A percentile compares a stretch with the other conserved stretches of the same genome.
Evolutionary conservation across 2,329 filamentous ascomycete genomes (phyloP).

Genomic region (Lasiodiplodia sp.): DNA sequence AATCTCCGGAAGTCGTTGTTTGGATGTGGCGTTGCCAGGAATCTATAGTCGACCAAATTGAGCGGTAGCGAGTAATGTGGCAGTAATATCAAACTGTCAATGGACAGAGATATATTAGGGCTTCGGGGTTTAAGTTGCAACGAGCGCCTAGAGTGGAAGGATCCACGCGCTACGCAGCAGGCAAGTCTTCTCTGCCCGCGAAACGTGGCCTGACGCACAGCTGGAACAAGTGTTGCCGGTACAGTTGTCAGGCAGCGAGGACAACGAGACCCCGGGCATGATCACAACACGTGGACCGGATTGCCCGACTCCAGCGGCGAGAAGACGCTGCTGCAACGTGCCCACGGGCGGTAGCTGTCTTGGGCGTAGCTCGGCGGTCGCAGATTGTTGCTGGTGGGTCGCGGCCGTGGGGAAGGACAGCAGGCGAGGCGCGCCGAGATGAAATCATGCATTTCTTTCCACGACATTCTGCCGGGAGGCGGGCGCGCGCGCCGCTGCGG

Average conservation of each 20-base stretch:
- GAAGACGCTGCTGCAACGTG: not conserved
- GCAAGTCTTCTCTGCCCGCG: not conserved
- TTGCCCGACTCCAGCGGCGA: not conserved
- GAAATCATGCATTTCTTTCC: slow-evolving; percentile 4
- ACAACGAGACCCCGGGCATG: not conserved
- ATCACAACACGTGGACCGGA: slow-evolving; percentile 17
- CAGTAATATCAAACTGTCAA: not conserved
- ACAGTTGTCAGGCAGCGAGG: not conserved
- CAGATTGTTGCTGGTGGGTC: slow-evolving; percentile 9
- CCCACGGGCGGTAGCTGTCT: slow-evolving; percentile 14
- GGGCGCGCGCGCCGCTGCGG: slow-evolving; percentile 1
- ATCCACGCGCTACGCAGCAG: not conserved
- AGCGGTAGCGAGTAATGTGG: not conserved
- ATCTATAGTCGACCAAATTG: not conserved
- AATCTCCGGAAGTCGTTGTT: not conserved
- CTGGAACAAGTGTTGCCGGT: not conserved
- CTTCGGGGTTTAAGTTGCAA: slow-evolving; percentile 1
- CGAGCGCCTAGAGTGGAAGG: slow-evolving; percentile 8
- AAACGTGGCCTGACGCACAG: slow-evolving; percentile 13
- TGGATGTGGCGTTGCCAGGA: not conserved
- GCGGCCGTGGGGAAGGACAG: slow-evolving; percentile 14
- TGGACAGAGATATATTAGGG: not conserved
- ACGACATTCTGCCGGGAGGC: slow-evolving; percentile 7
- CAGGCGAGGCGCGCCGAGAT: slow-evolving; percentile 5
- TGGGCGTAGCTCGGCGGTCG: slow-evolving; percentile 5